Evolutionary conservation across 495 filamentous ascomycete genomes (phyloP), one percentile per base, ranked within the genome.

Genomic region (Elasticomyces elasticus): DNA sequence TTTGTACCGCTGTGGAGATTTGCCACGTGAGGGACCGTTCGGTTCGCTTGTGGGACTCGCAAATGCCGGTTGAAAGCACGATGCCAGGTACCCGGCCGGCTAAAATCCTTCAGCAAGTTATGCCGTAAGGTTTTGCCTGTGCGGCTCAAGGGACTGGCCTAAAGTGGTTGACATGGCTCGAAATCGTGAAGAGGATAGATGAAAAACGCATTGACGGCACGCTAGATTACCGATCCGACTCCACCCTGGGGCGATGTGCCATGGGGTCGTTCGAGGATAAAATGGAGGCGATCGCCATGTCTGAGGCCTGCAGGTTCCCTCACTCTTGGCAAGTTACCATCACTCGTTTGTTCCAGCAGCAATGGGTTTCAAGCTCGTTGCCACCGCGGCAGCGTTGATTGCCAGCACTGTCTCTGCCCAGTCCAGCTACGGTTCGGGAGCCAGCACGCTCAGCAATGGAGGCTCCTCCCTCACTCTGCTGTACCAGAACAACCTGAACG

Each of bases 401-500:
- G 52, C 43, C 28, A 38, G 5, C 37, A 33, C 6, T 25, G 43
- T 22, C 10, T 13, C 31, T 6, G 31, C 52, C 19, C 33, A 24
- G 52, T 12, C 2, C 15, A 17, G 35, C 19, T 40, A 40, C 19
- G 5, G 10, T 13, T 9, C 40, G 50, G n/a, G 11, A 4, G 40
- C 37, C 38, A 28, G 52, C 15, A 61, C 24, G 20, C 31, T 61
- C 23, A 61, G 49, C 40, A 75, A 74, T 54, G 56, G 64, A 12
- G 54, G 64, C 30, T 68, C 66, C 0, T 76, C 73, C 15, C 55
- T 74, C 33, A 72, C 71, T 5, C 56, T 74, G 3, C 50, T 74
- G 6, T 74, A 72, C 40, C 73, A 76, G 54, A 76, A 76, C 61
- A 74, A 74, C 50, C 58, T 76, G 15, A 76, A 76, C 53, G 55